Evolutionary conservation across 345 rosid genomes (phyloP), one percentile per base, ranked within the genome.

Genomic region (Gossypium ekmanianum): DNA sequence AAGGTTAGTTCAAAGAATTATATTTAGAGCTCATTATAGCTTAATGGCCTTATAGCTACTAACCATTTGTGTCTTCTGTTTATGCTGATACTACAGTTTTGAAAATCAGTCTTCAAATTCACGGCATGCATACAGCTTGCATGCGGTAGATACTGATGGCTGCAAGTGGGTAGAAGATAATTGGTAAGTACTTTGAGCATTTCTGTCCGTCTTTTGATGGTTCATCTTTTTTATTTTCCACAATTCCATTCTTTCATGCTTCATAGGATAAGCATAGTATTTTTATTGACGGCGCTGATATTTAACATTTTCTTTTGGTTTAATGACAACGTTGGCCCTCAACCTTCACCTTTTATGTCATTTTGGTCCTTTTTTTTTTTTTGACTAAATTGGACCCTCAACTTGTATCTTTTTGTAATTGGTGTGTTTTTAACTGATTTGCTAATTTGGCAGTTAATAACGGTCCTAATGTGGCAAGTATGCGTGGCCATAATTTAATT

Each of bases 41-140:
- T 73, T 24, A 13, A 63, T 50, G 48, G 14, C 11, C 12, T 50
- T 8, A 44, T 74, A 24, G 24, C 59, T 41, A 66, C 59, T 34
- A 66, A 24, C 41, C 59, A 26, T 68, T 77, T 8, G 2, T n/a
- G 39, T 69, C 45, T 65, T 24, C 7, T 72, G 39, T 68, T 29
- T 61, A 24, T 24, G 68, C 16, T 51, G 24, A 73, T 34, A 57
- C 57, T 77, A 56, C 79, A 94, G 98, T 82, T 91, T 91, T 52
- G 96, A 92, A 85, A 94, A 94, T 79, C 87, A 80, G 58, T 70
- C 73, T 52, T 43, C 61, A 70, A 70, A 70, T 51, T 70, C 73
- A 11, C 88, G 98, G 82, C 98, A 92, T 86, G 97, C 98, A 26
- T 92, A 92, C 84, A 94, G 98, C 87, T 79, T 85, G 88, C 98